Conservation (phyloP, 805 yeast genomes). For the Teunomyces stri region DNA sequence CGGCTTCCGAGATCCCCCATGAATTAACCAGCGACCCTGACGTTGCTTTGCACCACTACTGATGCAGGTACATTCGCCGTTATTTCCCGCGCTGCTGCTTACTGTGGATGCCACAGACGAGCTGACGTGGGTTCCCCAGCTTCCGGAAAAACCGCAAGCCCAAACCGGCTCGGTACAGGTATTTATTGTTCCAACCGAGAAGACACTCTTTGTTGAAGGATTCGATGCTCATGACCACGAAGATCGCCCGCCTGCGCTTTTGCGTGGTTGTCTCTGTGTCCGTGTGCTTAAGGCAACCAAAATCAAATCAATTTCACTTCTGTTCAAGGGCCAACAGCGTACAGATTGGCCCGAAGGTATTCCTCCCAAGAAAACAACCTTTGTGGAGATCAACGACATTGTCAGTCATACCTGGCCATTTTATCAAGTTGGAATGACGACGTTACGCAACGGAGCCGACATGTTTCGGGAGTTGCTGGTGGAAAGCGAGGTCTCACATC, state of each 20-base stretch:
- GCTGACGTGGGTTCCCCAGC: slow-evolving; percentile 31
- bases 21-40: not conserved
- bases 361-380: slow-evolving; percentile 78
- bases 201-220: slow-evolving; percentile 77
- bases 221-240: slow-evolving; percentile 63
- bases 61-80: slow-evolving; percentile 17
- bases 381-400: slow-evolving; percentile 61
- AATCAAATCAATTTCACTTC: slow-evolving; percentile 59
- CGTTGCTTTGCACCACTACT: not conserved
- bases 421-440: slow-evolving; percentile 38
- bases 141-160: slow-evolving; percentile 56
- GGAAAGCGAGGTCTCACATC: slow-evolving; percentile 33
- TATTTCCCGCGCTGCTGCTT: slow-evolving; percentile 23
- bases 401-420: slow-evolving; percentile 91
- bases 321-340: slow-evolving; percentile 64
- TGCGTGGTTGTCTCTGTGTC: slow-evolving; percentile 75
- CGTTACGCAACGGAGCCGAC: slow-evolving; percentile 48
- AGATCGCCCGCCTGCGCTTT: slow-evolving; percentile 70
- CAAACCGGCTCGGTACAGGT: slow-evolving; percentile 65
- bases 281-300: slow-evolving; percentile 70
- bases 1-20: no score
- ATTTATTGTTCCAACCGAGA: slow-evolving; percentile 78
- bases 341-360: slow-evolving; percentile 99
- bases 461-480: slow-evolving; percentile 31
- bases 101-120: slow-evolving; percentile 6